Base-by-base conservation (phyloP, 2,329 filamentous ascomycete species). In the Botryosphaeria dothidea region DNA sequence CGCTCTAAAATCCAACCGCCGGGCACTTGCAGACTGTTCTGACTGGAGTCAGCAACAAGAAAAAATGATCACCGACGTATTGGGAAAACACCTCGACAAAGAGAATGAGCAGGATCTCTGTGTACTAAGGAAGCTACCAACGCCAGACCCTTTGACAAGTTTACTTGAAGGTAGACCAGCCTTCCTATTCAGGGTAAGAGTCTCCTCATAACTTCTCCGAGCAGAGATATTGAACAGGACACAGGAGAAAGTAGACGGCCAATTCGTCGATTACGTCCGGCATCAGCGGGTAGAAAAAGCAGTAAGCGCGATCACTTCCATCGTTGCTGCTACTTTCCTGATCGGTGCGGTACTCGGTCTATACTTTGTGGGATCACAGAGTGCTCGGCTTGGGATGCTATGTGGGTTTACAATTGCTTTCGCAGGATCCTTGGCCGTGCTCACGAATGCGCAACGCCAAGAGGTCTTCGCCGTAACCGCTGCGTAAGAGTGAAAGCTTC, bases 401-500 rank as follows among this genome's bases (percentile, higher is more conserved):
- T 49, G 65, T 38, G 65, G 68, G 49, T 46, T 61, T 51, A 36
- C 63, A 7, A 13, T 65, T 38, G 61, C 66, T 9, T 68, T 68
- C 41, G 64, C 66, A 5, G 51, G 41, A 19, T 57, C 43, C 11
- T 54, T 66, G 56, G 62, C 65, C 21, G 13, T 65, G 6, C 46
- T 69, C 23, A 68, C 60, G 31, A 66, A 62, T 62, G 52, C 58
- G 15, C 58, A 48, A 23, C 52, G 58, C 13, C 52, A 65, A 2
- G 67, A 69, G n/a, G 64, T 68, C 5, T 68, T 67, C 67, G 66
- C 65, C 52, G 66, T 66, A 38, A 67, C 62, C 11, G 67, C 67
- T 34, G 66, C 65, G 66, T 69, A 58, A 64, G 66, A 64, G 19
- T 19, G 25, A 13, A 13, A 2, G 7, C 21, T 3, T 1, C 17